These are phyloP conservation scores for Domatiomyces catenatus DNA, from an alignment of 2,329 filamentous ascomycete genomes.

Conservation along the genomic window DNA sequence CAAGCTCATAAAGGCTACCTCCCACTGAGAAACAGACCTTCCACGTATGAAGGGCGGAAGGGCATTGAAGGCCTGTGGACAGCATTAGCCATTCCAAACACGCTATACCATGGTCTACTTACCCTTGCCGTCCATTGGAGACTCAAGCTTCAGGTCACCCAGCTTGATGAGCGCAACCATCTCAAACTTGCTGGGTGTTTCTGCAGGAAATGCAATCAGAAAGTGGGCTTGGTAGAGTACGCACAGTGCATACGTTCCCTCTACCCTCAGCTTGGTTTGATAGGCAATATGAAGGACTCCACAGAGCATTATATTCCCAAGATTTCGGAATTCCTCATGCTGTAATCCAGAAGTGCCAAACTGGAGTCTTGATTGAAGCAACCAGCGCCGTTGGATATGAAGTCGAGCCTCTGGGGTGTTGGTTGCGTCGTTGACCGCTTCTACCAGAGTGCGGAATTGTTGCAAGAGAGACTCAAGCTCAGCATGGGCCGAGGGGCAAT, in stretches of 20 bases:
- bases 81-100: constrained; percentile 17
- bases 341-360: constrained; percentile 48
- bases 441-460: constrained; percentile 57
- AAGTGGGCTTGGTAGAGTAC: constrained; percentile 70
- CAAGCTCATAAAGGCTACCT: constrained; percentile 64
- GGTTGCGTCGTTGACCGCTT: constrained; percentile 71
- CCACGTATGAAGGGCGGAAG: constrained; percentile 77
- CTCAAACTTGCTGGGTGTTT: constrained; percentile 51
- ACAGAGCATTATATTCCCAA: constrained; percentile 68
- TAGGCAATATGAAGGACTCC: constrained; percentile 74
- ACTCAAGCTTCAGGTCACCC: constrained; percentile 49
- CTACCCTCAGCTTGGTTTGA: constrained; percentile 51
- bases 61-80: constrained; percentile 61
- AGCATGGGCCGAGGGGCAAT: constrained; percentile 70
- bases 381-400: constrained; percentile 65
- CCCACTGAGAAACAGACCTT: constrained; percentile 72
- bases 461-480: constrained; percentile 61
- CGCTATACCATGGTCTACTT: constrained; percentile 19
- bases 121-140: constrained; percentile 63
- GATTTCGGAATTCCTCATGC: constrained; percentile 52
- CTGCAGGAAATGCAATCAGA: constrained; percentile 55
- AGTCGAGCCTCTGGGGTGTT: constrained; percentile 55
- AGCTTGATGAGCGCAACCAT: constrained; percentile 62
- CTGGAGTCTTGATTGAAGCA: constrained; percentile 64
- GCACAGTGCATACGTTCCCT: constrained; percentile 71